Conservation (phyloP, 768 basidiomycete species). For the Pholiota microspora region DNA sequence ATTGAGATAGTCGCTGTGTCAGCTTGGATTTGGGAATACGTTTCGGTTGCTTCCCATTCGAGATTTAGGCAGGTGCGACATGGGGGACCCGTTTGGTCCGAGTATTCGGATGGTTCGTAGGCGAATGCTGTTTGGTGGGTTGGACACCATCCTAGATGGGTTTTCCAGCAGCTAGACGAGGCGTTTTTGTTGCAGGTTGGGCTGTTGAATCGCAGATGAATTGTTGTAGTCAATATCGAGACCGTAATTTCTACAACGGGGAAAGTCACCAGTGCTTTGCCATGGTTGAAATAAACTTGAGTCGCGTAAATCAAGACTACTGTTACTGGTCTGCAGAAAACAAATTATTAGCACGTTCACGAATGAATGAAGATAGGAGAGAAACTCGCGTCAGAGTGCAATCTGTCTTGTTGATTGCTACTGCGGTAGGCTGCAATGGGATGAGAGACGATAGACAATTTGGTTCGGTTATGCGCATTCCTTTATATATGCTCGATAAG, state of each 20-base stretch:
- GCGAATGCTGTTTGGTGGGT: background rate
- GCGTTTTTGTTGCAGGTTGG: background rate
- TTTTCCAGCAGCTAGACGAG: background rate
- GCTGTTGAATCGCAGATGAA: background rate
- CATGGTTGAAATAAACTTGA: background rate
- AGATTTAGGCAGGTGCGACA: constrained; percentile 2
- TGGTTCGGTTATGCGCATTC: background rate
- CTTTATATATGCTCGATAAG: background rate
- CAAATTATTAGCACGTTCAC: too few species aligned
- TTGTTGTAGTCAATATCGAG: background rate
- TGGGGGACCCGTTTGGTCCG: background rate
- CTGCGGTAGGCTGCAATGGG: background rate
- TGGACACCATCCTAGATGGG: constrained; percentile 6
- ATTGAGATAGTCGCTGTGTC: background rate
- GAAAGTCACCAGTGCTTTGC: background rate
- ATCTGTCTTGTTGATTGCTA: background rate
- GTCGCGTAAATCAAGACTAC: background rate
- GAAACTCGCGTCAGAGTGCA: background rate
- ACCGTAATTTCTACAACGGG: background rate
- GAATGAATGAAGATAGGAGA: background rate
- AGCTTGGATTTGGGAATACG: constrained; percentile 2
- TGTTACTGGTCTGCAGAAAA: too few species aligned
- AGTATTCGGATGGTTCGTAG: background rate
- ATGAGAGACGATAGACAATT: background rate
- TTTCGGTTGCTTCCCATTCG: constrained; percentile 2